A percentile compares a stretch with the other conserved stretches of the same genome.
Conservation (phyloP, 257 asterid species). For the Dorcoceras hygrometricum region DNA sequence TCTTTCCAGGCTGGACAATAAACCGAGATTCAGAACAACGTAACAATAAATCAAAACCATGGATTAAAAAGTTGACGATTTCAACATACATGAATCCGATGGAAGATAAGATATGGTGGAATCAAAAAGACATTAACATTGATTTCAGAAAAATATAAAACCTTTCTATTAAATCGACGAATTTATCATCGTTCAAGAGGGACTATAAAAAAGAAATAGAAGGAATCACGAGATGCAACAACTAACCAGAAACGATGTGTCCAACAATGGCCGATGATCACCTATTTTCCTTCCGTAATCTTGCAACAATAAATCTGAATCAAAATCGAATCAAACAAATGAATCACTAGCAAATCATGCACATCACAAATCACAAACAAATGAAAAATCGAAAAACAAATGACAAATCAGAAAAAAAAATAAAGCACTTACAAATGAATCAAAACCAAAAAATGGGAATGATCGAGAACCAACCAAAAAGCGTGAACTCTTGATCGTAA, state of each 20-base stretch:
- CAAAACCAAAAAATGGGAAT: slow-evolving; percentile 18
- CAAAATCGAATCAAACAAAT: not conserved
- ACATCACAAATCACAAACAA: not conserved
- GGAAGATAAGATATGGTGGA: not conserved
- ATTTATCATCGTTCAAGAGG: not conserved
- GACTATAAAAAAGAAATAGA: not conserved
- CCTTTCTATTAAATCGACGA: not conserved
- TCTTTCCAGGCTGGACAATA: slow-evolving; percentile 28
- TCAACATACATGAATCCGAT: too few species aligned
- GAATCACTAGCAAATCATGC: not conserved
- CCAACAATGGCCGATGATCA: slow-evolving; percentile 5
- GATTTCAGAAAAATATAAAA: not conserved
- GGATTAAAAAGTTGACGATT: not conserved
- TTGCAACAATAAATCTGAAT: slow-evolving; percentile 23
- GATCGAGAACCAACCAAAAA: slow-evolving; percentile 22
- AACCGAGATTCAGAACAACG: slow-evolving; percentile 16
- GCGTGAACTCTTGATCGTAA: slow-evolving; percentile 18
- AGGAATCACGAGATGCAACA: not conserved
- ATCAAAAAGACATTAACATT: too few species aligned
- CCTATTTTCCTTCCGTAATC: slow-evolving; percentile 14
- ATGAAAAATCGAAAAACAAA: not conserved
- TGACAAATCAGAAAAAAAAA: not conserved
- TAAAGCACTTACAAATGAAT: not conserved
- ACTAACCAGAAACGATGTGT: slow-evolving; percentile 17
- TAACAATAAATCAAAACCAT: not conserved